phyloP scores from a whole-genome alignment of 2,329 filamentous ascomycete species.

The Aspergillus neoniger region DNA sequence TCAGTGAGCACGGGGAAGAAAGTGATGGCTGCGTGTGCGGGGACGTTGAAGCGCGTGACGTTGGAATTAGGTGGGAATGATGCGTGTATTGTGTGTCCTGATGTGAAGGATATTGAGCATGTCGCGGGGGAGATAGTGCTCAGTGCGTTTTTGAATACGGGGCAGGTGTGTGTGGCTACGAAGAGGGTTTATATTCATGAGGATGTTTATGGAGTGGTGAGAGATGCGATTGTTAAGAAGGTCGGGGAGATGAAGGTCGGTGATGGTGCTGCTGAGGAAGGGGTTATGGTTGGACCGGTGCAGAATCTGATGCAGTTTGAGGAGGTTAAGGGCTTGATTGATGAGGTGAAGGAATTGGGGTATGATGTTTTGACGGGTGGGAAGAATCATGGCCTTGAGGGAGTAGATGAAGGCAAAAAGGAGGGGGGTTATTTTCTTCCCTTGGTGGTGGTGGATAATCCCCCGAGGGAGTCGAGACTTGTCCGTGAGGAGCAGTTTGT shows the following conservation, averaged over 20 bases:
- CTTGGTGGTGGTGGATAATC: background rate
- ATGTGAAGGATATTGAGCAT: background rate
- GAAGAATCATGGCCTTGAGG: background rate
- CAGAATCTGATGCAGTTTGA: background rate
- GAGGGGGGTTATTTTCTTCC: background rate
- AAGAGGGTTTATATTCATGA: background rate
- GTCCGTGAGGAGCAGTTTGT: background rate
- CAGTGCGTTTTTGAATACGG: background rate
- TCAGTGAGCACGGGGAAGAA: conserved; percentile 20
- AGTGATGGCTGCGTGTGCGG: conserved; percentile 24
- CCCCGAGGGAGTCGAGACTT: background rate
- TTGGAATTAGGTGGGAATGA: conserved; percentile 48
- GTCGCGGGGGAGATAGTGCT: background rate
- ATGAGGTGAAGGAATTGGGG: background rate
- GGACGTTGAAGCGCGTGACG: conserved; percentile 43
- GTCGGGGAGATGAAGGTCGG: too few species aligned
- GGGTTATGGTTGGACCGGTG: background rate
- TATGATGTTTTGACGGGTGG: background rate
- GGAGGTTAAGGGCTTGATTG: background rate
- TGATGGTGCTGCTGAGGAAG: background rate
- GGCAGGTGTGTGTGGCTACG: background rate
- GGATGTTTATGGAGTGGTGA: background rate
- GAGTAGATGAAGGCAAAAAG: background rate
- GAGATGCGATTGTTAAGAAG: background rate
- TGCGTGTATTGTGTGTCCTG: conserved; percentile 25